Evolutionary conservation across 371 early-diverging fungal genomes (phyloP), one percentile per base, ranked within the genome.

Genomic region (Lichtheimia corymbifera): DNA sequence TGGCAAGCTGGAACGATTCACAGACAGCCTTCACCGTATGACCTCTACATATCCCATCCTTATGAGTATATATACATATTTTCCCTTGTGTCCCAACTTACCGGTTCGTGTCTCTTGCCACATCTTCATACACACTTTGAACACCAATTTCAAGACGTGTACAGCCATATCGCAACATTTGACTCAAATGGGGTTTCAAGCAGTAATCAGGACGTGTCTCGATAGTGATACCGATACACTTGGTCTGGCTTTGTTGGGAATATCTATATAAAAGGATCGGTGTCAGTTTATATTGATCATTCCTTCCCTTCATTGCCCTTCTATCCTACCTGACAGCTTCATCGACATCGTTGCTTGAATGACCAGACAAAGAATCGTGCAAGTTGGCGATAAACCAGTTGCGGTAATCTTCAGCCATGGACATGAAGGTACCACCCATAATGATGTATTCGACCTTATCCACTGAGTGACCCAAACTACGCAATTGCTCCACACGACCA

Each of bases 381-480:
- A 99, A 83, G 65, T 95, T 95, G 50, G 89, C 83, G 63, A 99
- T 98, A 80, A 99, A 99, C 93, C 95, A 93, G 73, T 95, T 91
- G 65, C 97, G 84, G 77, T 99, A 99, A 25, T 94, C 92, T 73
- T 98, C 97, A 3, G 91, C 70, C 61, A 99, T 80, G 1, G 95
- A 94, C 99, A 99, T 99, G 73, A 99, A 99, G 0, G 99, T 99
- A 53, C 99, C 99, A 50, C 99, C 99, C 99, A 99, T 99, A 42
- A 99, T 80, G 65, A 99, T 99, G 69, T 95, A 99, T 77, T 99
- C 99, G 20, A 98, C 98, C 77, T 99, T 99, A 78, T 99, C 99
- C 27, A 95, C 95, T 60, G 82, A 90, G 72, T 99, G 99, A 0
- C 99, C 99, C 55, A 99, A 86, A 58, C 85, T 77, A 73, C 94